Conservation (phyloP, 495 filamentous ascomycete genomes). For the Cercophora scortea region DNA sequence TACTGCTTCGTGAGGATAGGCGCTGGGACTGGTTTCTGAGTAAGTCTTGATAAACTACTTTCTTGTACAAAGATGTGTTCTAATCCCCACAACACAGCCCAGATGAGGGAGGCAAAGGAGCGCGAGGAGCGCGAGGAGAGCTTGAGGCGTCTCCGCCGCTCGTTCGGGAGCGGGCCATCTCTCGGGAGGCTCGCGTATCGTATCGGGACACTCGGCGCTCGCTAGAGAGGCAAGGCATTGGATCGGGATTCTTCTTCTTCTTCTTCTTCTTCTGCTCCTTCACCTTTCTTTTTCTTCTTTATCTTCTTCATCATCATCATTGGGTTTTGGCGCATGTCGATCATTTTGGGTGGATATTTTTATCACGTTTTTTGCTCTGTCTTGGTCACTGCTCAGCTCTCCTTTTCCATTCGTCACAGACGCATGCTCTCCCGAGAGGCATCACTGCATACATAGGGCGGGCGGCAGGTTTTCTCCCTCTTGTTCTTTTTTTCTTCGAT, state of each 20-base stretch:
- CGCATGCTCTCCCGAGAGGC: not conserved
- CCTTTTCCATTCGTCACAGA: not conserved
- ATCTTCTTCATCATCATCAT: not conserved
- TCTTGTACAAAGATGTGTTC: too few species aligned
- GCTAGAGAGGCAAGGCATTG: not conserved
- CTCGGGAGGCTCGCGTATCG: conserved; percentile 24
- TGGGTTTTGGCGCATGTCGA: not conserved
- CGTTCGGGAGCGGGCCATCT: conserved; percentile 13
- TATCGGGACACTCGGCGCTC: conserved; percentile 16
- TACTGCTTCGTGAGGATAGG: conserved; percentile 37
- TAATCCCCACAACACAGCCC: conserved; percentile 15
- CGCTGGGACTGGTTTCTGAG: conserved; percentile 44
- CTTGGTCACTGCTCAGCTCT: too few species aligned
- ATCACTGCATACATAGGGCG: not conserved
- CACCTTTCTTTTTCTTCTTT: not conserved
- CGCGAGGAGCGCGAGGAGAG: conserved; percentile 38
- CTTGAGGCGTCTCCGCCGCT: conserved; percentile 35
- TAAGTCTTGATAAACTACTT: conserved; percentile 12
- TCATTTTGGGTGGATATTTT: not conserved
- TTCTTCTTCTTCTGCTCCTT: not conserved
- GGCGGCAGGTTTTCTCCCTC: not conserved
- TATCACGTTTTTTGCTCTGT: not conserved
- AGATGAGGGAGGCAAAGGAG: conserved; percentile 29
- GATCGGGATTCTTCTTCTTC: not conserved
- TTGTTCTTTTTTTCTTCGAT: not conserved